Conservation (phyloP, 148 eudicot genomes). For the Rhododendron williamsianum region DNA sequence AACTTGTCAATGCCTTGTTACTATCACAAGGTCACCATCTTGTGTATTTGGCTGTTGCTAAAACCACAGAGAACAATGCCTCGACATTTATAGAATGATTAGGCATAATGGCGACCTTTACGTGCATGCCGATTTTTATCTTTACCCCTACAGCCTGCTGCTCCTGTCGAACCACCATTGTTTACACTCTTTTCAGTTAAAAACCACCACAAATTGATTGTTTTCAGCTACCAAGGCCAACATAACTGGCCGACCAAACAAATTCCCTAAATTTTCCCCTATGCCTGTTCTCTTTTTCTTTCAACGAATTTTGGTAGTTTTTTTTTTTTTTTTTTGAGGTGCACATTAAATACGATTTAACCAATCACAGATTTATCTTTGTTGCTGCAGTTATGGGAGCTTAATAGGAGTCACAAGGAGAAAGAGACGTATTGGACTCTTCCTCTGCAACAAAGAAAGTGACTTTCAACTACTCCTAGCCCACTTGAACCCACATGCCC, state of each 20-base stretch:
- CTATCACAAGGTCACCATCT: neutral
- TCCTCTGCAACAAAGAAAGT: constrained; percentile 12
- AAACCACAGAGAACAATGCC: neutral
- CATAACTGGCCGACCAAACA: neutral
- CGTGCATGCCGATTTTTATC: neutral
- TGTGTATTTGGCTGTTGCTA: neutral
- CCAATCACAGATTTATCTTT: neutral
- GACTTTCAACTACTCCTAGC: constrained; percentile 19
- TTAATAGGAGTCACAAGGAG: constrained; percentile 11
- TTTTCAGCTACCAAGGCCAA: neutral
- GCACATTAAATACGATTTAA: neutral
- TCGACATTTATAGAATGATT: neutral
- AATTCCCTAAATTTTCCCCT: neutral
- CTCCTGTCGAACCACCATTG: neutral
- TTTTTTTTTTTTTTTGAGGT: neutral
- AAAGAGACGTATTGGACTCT: constrained; percentile 12
- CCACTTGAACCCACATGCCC: constrained; percentile 7
- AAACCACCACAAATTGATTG: neutral
- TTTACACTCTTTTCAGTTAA: neutral
- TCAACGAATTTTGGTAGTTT: neutral
- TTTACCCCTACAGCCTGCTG: neutral
- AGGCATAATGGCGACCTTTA: neutral
- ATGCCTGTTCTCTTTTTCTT: neutral
- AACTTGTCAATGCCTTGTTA: neutral
- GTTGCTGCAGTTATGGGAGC: constrained; percentile 14